These are phyloP conservation scores for Cryphonectria radicalis DNA, from an alignment of 2,329 filamentous ascomycete species.

Conservation along the genomic window DNA sequence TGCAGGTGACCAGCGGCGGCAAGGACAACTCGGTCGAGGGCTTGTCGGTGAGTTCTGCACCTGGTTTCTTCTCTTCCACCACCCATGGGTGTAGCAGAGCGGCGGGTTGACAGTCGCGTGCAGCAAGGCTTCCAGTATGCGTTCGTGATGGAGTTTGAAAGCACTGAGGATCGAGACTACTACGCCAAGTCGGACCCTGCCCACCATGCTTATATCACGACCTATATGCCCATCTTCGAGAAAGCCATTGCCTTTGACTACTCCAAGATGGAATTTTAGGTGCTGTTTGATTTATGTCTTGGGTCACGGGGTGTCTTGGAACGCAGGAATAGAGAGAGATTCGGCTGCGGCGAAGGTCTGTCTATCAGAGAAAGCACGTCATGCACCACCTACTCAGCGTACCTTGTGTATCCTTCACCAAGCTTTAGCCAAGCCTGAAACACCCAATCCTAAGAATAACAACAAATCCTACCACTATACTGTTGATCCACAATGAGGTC, in stretches of 20 bases:
- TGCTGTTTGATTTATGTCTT: neutral
- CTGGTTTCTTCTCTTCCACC: neutral
- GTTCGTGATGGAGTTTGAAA: slow-evolving; percentile 71
- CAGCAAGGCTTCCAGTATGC: slow-evolving; percentile 69
- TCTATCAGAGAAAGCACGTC: neutral
- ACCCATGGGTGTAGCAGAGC: neutral
- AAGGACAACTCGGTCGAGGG: slow-evolving; percentile 65
- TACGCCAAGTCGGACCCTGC: slow-evolving; percentile 68
- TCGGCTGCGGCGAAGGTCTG: neutral
- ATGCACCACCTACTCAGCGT: neutral
- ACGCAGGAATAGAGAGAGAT: neutral
- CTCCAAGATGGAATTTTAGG: slow-evolving; percentile 47
- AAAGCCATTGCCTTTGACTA: slow-evolving; percentile 66
- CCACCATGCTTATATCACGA: slow-evolving; percentile 63
- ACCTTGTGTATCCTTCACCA: neutral
- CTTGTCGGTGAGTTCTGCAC: slow-evolving; percentile 50
- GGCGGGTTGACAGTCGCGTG: neutral
- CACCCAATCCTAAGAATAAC: neutral
- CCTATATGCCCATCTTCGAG: slow-evolving; percentile 50
- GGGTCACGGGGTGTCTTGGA: neutral
- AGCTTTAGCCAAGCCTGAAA: neutral
- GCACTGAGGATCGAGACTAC: slow-evolving; percentile 67
- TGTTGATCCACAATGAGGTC: neutral
- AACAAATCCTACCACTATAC: neutral
- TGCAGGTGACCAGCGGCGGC: slow-evolving; percentile 62